Conservation (phyloP, 1,139 yeast species). For the Sugiyamaella castrensis region DNA sequence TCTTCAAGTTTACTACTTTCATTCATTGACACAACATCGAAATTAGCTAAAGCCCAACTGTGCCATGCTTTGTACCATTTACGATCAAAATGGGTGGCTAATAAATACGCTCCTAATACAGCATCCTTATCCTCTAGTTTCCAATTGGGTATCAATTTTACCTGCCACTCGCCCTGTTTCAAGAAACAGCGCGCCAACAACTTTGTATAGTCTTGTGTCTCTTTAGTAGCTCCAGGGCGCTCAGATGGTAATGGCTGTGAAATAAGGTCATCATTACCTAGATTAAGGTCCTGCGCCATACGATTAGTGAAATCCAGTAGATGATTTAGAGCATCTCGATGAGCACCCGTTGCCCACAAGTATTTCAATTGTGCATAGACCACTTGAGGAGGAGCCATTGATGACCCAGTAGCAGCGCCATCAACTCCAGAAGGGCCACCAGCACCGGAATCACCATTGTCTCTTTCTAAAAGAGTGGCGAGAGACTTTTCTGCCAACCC, state of each 20-base stretch:
- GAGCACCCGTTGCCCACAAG: slow-evolving; percentile 95
- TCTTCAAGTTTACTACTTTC: slow-evolving; percentile 26
- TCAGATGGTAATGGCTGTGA: slow-evolving; percentile 83
- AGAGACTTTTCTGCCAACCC: slow-evolving; percentile 92
- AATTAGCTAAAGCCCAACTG: slow-evolving; percentile 97
- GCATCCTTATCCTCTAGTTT: slow-evolving; percentile 69
- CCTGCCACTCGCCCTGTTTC: slow-evolving; percentile 98
- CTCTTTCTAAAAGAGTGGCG: slow-evolving; percentile 60
- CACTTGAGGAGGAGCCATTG: slow-evolving; percentile 81
- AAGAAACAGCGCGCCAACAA: slow-evolving; percentile 89
- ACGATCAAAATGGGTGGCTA: slow-evolving; percentile 92
- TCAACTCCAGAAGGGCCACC: slow-evolving; percentile 51
- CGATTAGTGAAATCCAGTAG: slow-evolving; percentile 86
- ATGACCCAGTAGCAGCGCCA: slow-evolving; percentile 58
- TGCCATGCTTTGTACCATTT: slow-evolving; percentile 99
- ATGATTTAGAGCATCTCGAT: slow-evolving; percentile 79
- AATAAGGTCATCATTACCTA: slow-evolving; percentile 69
- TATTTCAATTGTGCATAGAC: slow-evolving; percentile 95
- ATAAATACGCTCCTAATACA: slow-evolving; percentile 82
- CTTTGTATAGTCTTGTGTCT: slow-evolving; percentile 80
- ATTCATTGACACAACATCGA: slow-evolving; percentile 78
- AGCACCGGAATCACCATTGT: slow-evolving; percentile 47
- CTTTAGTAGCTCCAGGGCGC: slow-evolving; percentile 70
- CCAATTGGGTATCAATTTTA: slow-evolving; percentile 76
- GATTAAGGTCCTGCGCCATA: slow-evolving; percentile 72